These are phyloP conservation scores for Margaritispora aquatica DNA, from an alignment of 495 filamentous ascomycete genomes.

Conservation along the genomic window DNA sequence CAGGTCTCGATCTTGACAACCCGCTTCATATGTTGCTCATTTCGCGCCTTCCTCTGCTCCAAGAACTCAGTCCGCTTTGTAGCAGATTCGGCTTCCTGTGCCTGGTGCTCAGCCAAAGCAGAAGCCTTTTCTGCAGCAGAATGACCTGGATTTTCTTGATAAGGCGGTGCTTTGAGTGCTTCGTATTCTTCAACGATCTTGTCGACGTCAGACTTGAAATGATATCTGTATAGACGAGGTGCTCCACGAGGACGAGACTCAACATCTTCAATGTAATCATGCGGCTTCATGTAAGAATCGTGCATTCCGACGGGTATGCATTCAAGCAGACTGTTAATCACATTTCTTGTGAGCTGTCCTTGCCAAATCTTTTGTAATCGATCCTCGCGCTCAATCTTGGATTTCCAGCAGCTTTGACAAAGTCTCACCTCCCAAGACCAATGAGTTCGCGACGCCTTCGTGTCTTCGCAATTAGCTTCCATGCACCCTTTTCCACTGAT, in stretches of 20 bases:
- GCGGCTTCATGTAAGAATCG: slow-evolving; percentile 23
- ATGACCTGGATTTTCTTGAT: slow-evolving; percentile 9
- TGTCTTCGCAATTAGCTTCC: slow-evolving; percentile 13
- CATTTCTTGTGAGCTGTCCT: background rate
- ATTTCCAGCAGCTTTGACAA: slow-evolving; percentile 21
- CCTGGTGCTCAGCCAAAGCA: slow-evolving; percentile 11
- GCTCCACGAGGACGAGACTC: slow-evolving; percentile 7
- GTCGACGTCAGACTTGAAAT: slow-evolving; percentile 13
- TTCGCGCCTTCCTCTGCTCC: slow-evolving; percentile 13
- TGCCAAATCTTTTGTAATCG: slow-evolving; percentile 12
- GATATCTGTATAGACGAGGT: slow-evolving; percentile 19
- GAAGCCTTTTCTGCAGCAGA: slow-evolving; percentile 14
- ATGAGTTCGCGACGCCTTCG: slow-evolving; percentile 10
- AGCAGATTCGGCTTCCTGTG: slow-evolving; percentile 6
- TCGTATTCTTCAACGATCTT: slow-evolving; percentile 18
- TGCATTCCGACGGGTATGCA: slow-evolving; percentile 21
- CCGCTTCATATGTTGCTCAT: slow-evolving; percentile 18
- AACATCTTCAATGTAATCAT: slow-evolving; percentile 16
- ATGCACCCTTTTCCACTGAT: slow-evolving; percentile 23
- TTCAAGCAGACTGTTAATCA: slow-evolving; percentile 19
- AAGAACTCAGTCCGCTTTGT: slow-evolving; percentile 16
- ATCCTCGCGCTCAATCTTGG: slow-evolving; percentile 22
- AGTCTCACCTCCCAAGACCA: slow-evolving; percentile 24
- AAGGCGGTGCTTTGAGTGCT: slow-evolving; percentile 18
- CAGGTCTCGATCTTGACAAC: slow-evolving; percentile 16